A percentile compares a stretch with the other conserved stretches of the same genome.
phyloP scores from a whole-genome alignment of 2,329 filamentous ascomycete genomes.

The Hypoxylon sp. region DNA sequence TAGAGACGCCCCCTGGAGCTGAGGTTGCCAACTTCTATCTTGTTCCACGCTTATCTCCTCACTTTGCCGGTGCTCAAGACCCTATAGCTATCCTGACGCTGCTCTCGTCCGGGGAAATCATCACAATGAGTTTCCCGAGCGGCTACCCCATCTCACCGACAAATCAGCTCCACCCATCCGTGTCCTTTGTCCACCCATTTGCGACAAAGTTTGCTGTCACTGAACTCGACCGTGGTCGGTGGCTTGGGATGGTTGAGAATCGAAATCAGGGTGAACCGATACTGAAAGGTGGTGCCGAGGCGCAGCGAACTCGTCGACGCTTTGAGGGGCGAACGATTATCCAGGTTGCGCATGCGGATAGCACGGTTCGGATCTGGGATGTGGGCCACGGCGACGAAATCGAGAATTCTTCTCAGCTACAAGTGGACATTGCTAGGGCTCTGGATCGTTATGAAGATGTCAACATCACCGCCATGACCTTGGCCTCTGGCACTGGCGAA shows the following conservation, averaged over 20 bases:
- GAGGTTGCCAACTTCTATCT: constrained; percentile 82
- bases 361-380: constrained; percentile 92
- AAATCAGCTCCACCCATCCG: constrained; percentile 87
- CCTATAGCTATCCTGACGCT: constrained; percentile 84
- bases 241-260: constrained; percentile 90
- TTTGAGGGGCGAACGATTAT: constrained; percentile 86
- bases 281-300: constrained; percentile 80
- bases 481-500: constrained; percentile 83
- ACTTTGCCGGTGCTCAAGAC: constrained; percentile 88
- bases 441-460: constrained; percentile 81
- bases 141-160: constrained; percentile 91
- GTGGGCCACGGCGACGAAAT: constrained; percentile 91
- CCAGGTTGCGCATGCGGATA: constrained; percentile 88
- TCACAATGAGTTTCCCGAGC: constrained; percentile 90
- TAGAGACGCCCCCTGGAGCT: constrained; percentile 79
- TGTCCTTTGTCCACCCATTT: constrained; percentile 91
- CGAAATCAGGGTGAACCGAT: constrained; percentile 80
- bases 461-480: constrained; percentile 78
- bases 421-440: constrained; percentile 86
- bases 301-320: constrained; percentile 72
- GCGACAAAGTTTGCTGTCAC: constrained; percentile 77
- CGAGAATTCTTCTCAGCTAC: constrained; percentile 81
- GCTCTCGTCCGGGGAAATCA: constrained; percentile 84
- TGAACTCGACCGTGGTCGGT: constrained; percentile 77
- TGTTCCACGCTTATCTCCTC: constrained; percentile 81